Conservation (phyloP, 1,284 basidiomycete species). For the Sutorius eximius region DNA sequence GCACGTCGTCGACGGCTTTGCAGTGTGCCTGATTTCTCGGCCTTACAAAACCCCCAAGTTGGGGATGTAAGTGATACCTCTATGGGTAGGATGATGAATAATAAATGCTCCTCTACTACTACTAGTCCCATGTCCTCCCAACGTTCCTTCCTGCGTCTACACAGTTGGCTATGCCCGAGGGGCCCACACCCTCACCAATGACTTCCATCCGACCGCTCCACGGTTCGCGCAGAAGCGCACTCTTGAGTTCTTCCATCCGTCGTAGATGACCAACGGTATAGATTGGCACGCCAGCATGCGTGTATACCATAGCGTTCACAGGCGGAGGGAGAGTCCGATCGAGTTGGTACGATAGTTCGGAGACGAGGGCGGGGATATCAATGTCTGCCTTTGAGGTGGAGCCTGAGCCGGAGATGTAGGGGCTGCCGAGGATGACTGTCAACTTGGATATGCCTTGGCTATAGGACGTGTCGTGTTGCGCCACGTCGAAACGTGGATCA, state of each 20-base stretch:
- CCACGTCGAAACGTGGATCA: too few relatives aligned
- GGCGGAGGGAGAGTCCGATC: background rate
- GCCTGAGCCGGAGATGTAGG: background rate
- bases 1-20: too few relatives aligned
- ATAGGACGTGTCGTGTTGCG: too few relatives aligned
- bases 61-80: too few relatives aligned
- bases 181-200: background rate
- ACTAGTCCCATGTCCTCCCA: too few relatives aligned
- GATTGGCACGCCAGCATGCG: background rate
- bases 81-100: too few relatives aligned
- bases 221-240: background rate
- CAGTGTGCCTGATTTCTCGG: too few relatives aligned
- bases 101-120: too few relatives aligned
- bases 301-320: background rate
- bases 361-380: background rate
- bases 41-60: too few relatives aligned
- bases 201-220: background rate
- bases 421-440: background rate
- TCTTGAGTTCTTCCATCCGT: background rate
- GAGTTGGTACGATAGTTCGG: background rate
- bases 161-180: too few relatives aligned
- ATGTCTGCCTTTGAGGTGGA: too few relatives aligned
- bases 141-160: too few relatives aligned
- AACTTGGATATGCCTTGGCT: background rate
- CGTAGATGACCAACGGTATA: background rate